Conservation (phyloP, 164 flowering plant genomes). For the Macadamia integrifolia region DNA sequence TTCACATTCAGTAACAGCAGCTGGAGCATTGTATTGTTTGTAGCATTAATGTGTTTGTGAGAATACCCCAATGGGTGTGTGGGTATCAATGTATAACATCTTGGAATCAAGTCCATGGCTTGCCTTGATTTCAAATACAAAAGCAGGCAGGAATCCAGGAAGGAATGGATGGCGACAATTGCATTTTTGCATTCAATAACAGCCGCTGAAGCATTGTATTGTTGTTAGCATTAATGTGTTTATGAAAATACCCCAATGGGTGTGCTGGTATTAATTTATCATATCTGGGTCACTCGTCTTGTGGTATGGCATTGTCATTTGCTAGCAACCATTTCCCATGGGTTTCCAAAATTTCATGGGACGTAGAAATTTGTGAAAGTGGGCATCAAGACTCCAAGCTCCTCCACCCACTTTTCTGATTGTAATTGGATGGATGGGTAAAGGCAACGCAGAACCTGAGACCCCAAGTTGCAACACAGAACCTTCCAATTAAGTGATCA, state of each 20-base stretch:
- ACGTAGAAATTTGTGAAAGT: neutral
- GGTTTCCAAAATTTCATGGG: neutral
- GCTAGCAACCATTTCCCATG: neutral
- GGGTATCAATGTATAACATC: no score
- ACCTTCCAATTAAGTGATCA: neutral
- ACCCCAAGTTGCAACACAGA: constrained; percentile 2
- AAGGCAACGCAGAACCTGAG: constrained; percentile 8
- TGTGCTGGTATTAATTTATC: no score
- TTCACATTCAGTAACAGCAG: constrained; percentile 6
- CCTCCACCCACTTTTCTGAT: neutral
- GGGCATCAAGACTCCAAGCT: neutral
- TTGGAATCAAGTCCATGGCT: no score
- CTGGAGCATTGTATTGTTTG: no score
- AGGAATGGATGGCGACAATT: no score
- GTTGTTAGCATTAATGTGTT: constrained; percentile 3
- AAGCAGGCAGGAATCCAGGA: no score
- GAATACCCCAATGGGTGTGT: no score
- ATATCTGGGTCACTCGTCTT: no score
- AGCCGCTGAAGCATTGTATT: constrained; percentile 5
- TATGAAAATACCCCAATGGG: neutral
- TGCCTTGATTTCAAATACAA: no score
- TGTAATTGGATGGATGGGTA: neutral
- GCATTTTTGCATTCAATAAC: constrained; percentile 7
- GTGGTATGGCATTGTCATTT: no score
- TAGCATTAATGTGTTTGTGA: no score